Conservation (phyloP, 2,329 filamentous ascomycete species). For the Raffaelea arxii region DNA sequence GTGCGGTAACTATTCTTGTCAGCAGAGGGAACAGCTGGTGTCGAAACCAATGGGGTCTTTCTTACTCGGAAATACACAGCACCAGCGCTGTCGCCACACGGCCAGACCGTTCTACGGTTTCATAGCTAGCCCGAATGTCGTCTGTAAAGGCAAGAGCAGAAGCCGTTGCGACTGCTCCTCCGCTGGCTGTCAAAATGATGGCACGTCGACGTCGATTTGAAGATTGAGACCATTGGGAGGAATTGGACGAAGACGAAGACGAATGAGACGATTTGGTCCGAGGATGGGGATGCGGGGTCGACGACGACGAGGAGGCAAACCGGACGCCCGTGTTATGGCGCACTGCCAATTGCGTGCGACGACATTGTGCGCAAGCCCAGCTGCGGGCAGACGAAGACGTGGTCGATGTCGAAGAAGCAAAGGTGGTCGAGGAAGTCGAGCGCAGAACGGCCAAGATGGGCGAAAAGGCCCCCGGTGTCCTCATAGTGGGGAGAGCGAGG, state of each 20-base stretch:
- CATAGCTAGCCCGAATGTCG: conserved; percentile 67
- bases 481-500: too few species aligned
- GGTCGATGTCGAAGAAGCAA: neutral
- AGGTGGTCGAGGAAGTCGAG: neutral
- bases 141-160: conserved; percentile 46
- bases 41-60: neutral
- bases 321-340: neutral
- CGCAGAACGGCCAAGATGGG: conserved; percentile 4
- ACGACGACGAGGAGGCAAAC: conserved; percentile 2
- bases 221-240: too few species aligned
- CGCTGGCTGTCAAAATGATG: conserved; percentile 40
- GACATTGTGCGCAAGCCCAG: conserved; percentile 12
- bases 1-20: conserved; percentile 78
- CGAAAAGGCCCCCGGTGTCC: conserved; percentile 1
- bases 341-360: conserved; percentile 5
- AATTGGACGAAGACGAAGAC: neutral
- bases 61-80: conserved; percentile 81
- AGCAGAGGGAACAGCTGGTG: neutral
- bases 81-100: conserved; percentile 66
- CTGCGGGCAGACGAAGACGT: neutral
- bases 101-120: conserved; percentile 65
- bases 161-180: conserved; percentile 35
- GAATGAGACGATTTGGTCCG: neutral
- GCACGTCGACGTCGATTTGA: conserved; percentile 15
- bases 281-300: neutral